phyloP scores from a whole-genome alignment of 352 stramenopile genomes.

The Phytopythium mirpurense region DNA sequence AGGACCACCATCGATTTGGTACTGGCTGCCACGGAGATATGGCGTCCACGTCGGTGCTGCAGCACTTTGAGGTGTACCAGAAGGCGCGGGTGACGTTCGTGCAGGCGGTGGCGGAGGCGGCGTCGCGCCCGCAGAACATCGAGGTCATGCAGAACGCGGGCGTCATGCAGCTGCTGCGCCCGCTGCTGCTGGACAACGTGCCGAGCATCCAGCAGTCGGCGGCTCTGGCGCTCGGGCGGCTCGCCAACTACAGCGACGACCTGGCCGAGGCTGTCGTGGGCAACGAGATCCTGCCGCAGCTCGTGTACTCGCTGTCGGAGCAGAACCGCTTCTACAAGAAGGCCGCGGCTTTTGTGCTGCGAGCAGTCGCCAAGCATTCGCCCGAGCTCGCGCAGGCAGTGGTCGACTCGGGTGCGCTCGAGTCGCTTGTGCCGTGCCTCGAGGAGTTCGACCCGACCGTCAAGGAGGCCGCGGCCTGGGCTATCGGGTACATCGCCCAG shows the following conservation, averaged over 20 bases:
- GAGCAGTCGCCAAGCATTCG: conserved; percentile 93
- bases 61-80: conserved; percentile 95
- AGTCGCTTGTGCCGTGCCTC: conserved; percentile 90
- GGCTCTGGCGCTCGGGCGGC: conserved; percentile 87
- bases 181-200: conserved; percentile 93
- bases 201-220: conserved; percentile 94
- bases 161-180: conserved; percentile 93
- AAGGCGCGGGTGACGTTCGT: conserved; percentile 94
- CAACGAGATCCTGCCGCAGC: conserved; percentile 95
- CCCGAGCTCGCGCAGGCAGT: conserved; percentile 93
- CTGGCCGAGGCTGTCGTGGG: conserved; percentile 92
- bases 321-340: conserved; percentile 97
- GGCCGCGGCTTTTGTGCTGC: conserved; percentile 91
- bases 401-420: conserved; percentile 89
- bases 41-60: conserved; percentile 87
- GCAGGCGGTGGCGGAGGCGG: conserved; percentile 91
- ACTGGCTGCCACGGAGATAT: conserved; percentile 31
- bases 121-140: conserved; percentile 94
- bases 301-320: conserved; percentile 94
- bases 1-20: no score
- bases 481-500: conserved; percentile 94
- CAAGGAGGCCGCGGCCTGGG: conserved; percentile 93
- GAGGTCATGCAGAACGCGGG: conserved; percentile 96
- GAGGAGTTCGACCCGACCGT: conserved; percentile 95
- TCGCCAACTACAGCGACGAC: conserved; percentile 95